These are phyloP conservation scores for Nicotiana paniculata DNA, from an alignment of 257 asterid genomes.

Conservation along the genomic window DNA sequence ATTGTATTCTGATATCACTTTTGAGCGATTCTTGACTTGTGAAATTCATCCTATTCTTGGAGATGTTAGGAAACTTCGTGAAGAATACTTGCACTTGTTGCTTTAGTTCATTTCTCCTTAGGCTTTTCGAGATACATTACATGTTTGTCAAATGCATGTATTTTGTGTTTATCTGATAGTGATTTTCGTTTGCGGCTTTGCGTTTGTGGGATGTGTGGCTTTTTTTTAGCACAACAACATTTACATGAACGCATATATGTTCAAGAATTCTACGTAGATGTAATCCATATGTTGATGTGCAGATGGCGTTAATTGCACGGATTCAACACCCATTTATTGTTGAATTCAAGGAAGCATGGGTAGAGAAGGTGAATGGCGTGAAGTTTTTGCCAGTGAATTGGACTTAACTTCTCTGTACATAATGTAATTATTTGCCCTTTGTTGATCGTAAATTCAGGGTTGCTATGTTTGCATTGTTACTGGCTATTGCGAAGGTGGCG, in stretches of 20 bases:
- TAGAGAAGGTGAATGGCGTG: conserved; percentile 71
- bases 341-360: conserved; percentile 99
- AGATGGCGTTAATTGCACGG: conserved; percentile 99
- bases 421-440: not conserved
- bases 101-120: not conserved
- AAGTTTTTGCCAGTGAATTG: not conserved
- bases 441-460: conserved; percentile 51
- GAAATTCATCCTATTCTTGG: not conserved
- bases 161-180: not conserved
- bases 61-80: not conserved
- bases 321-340: conserved; percentile 89
- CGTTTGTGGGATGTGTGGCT: not conserved
- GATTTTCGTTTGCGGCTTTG: not conserved
- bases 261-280: not conserved
- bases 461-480: conserved; percentile 98
- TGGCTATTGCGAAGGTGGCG: conserved; percentile 99
- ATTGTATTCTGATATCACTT: not conserved
- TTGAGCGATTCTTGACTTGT: not conserved
- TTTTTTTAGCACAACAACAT: not conserved
- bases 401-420: not conserved
- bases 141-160: not conserved
- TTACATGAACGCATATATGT: not conserved
- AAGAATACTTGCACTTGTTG: not conserved
- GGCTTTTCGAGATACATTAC: not conserved
- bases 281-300: conserved; percentile 22